Base-by-base conservation (phyloP, 257 asterid genomes). In the Eucommia ulmoides region DNA sequence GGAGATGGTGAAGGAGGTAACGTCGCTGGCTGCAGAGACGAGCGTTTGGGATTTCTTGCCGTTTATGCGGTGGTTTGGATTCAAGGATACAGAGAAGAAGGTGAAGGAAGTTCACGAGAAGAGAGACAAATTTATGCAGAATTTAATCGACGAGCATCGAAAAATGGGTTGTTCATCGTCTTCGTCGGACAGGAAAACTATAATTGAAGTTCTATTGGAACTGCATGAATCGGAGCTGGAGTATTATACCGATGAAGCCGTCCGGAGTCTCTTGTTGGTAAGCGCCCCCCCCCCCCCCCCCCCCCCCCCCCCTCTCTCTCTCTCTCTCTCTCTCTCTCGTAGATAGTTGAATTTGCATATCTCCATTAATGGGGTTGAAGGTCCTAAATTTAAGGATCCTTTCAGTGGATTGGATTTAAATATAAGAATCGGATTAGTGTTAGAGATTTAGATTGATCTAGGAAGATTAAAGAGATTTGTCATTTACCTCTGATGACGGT, bases 81-180 rank as follows among this genome's bases (percentile, higher is more conserved):
- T 53, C 3, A 52, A 58, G 8, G 58, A 53, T 19, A 22, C 56
- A 12, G 84, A 76, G 61, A 60, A 54, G 8, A 25, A 20, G 8
- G 22, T 74, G 52, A 51, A 41, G 56, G 23, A 17, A 23, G 8
- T 78, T 49, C 66, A 71, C 46, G 51, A 45, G 38, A 59, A 41
- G 62, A 71, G 79, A 57, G 75, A 74, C 3, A 20, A 20, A 18
- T 69, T 74, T 55, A 68, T 71, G 63, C 80, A 71, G 47, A 79
- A 58, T 11, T 22, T 71, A 64, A 60, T 78, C 22, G 75, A 61
- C 19, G 75, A 69, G 15, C 54, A 41, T 20, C 63, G 65, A 41
- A 51, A 25, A 7, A 55, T 14, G n/a, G 52, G 49, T 24, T 21
- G 46, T 12, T n/a, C n/a, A n/a, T n/a, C n/a, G n/a, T n/a, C n/a